Evolutionary conservation across 2,329 filamentous ascomycete species (phyloP).

Genomic region (Ceratocystis ficicola): DNA sequence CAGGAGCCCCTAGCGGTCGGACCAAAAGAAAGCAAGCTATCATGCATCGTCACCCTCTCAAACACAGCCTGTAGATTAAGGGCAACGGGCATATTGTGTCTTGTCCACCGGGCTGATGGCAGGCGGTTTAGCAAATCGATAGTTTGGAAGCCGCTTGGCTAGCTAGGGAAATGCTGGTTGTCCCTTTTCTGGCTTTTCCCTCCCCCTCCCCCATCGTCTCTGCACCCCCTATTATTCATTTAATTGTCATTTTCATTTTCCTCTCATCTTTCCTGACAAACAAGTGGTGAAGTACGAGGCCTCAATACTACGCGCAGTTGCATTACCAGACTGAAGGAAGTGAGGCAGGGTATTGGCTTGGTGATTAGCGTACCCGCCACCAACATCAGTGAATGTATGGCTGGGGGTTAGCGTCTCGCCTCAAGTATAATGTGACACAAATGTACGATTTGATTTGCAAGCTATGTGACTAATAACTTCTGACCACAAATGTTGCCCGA

Average conservation of each 20-base stretch:
- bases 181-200: too few relatives aligned
- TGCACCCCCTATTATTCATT: background rate
- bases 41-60: conserved; percentile 7
- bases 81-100: background rate
- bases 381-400: background rate
- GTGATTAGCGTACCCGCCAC: background rate
- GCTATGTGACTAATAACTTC: background rate
- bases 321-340: background rate
- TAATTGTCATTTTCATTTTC: background rate
- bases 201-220: too few relatives aligned
- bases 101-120: background rate
- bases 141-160: background rate
- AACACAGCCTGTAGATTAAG: conserved; percentile 5
- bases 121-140: background rate
- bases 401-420: background rate
- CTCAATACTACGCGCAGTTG: background rate
- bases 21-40: background rate
- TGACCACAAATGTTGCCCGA: background rate
- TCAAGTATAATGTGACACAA: background rate
- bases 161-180: too few relatives aligned
- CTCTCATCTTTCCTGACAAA: background rate
- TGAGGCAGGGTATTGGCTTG: background rate
- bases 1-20: background rate
- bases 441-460: background rate
- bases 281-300: background rate